Conservation (phyloP, 129 eudicot genomes). For the Artemisia tridentata region DNA sequence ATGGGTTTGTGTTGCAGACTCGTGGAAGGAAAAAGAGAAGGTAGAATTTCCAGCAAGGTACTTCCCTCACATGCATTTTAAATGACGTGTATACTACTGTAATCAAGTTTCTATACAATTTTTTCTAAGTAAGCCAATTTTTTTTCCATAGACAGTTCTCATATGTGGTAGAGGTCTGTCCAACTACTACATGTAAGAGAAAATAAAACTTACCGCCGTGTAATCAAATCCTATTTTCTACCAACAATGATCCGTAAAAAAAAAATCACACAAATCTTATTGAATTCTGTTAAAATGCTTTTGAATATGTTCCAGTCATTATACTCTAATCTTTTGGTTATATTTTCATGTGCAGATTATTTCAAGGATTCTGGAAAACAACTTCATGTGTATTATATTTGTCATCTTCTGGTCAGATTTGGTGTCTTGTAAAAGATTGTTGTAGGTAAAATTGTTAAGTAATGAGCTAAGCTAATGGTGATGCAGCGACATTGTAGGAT, state of each 20-base stretch:
- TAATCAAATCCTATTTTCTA: no score
- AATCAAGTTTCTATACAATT: background rate
- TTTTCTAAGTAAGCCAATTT: no score
- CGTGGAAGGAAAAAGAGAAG: slow-evolving; percentile 30
- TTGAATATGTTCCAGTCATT: background rate
- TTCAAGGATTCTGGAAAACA: background rate
- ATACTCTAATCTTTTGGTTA: slow-evolving; percentile 1
- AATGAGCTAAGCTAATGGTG: background rate
- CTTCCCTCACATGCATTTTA: background rate
- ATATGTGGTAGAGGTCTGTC: no score
- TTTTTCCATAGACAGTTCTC: no score
- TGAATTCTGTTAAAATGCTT: background rate
- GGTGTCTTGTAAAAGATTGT: background rate
- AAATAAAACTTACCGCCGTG: no score
- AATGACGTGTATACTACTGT: background rate
- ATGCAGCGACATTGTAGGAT: background rate
- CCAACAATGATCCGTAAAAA: no score
- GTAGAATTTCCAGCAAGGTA: slow-evolving; percentile 19
- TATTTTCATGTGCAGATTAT: slow-evolving; percentile 9
- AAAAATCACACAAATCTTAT: no score
- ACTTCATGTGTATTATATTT: slow-evolving; percentile 8
- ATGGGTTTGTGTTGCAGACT: slow-evolving; percentile 24
- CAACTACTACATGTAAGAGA: no score
- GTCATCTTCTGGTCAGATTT: slow-evolving; percentile 12
- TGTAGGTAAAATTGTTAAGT: background rate